These are phyloP conservation scores for Penicillium brevicompactum DNA, from an alignment of 2,329 filamentous ascomycete species.

Conservation along the genomic window DNA sequence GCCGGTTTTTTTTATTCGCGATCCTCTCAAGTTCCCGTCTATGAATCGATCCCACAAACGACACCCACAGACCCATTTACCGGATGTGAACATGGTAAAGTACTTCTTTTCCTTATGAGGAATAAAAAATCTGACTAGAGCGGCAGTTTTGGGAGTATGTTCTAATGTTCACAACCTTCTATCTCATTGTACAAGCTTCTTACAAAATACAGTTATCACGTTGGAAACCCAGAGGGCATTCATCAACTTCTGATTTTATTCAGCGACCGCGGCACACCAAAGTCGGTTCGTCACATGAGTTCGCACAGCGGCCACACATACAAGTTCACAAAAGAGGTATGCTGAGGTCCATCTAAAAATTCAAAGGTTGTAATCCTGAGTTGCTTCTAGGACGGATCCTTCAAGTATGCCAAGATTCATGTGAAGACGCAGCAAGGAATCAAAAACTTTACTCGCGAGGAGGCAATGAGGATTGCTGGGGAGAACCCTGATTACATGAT, in stretches of 20 bases:
- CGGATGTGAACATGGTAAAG: conserved; percentile 31
- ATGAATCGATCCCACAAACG: conserved; percentile 73
- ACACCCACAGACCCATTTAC: conserved; percentile 40
- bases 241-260: conserved; percentile 66
- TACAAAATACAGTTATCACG: conserved; percentile 42
- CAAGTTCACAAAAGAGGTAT: conserved; percentile 59
- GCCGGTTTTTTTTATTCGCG: conserved; percentile 69
- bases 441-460: conserved; percentile 62
- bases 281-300: conserved; percentile 63
- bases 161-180: neutral
- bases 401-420: conserved; percentile 65
- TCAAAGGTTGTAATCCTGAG: neutral
- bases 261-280: conserved; percentile 64
- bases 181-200: neutral
- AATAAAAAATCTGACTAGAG: neutral
- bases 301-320: conserved; percentile 66
- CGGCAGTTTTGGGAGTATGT: conserved; percentile 34
- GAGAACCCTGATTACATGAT: conserved; percentile 79
- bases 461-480: conserved; percentile 70
- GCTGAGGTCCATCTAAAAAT: no score
- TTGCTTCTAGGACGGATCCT: conserved; percentile 54
- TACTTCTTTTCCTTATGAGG: neutral
- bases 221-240: conserved; percentile 61
- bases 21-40: conserved; percentile 70
- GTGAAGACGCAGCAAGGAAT: conserved; percentile 33